Base-by-base conservation (phyloP, 2,329 filamentous ascomycete genomes). In the Metarhizium brunneum region DNA sequence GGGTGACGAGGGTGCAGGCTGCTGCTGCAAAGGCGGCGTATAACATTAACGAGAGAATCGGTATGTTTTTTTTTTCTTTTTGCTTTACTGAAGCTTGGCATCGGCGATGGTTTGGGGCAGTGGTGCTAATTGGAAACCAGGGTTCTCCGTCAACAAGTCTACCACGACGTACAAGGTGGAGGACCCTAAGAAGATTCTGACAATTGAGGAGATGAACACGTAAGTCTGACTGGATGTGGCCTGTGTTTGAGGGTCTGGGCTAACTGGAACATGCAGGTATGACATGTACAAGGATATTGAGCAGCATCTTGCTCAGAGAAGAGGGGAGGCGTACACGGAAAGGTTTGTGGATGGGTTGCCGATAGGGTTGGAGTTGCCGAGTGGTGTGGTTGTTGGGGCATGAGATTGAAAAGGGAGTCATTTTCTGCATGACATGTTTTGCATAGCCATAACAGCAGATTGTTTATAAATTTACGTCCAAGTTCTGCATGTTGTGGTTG, bases 181-280 rank as follows among this genome's bases (percentile, higher is more conserved):
- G 59, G 78, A 86, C 53, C 76, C 83, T 61, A 78, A 73, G 60
- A 76, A 80, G 50, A 84, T 84, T 59, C 64, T 87, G 36, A 87
- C 84, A 0, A 86, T 87, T 52, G 82, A 86, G 59, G 84, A 87
- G 66, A 86, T 87, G 83, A 87, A 87, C 57, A 73, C 74, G 73
- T 82, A 71, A 71, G 78, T 74, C 47, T 5, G 1, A 30, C 25
- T 13, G n/a, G 18, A 11, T 10, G n/a, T 47, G 43, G 18, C 5
- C 16, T 1, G n/a, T 48, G 45, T 8, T 1, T 40, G 38, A 40
- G 14, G 1, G 2, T 2, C 6, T 0, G 29, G 32, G 14, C 18
- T 32, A 38, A n/a, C 45, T 36, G 32, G 40, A 25, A 25, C 51
- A 47, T 29, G 36, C 40, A 80, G 77, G 14, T 84, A 84, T 59